Base-by-base conservation (phyloP, 495 filamentous ascomycete genomes). In the Daldinia decipiens region DNA sequence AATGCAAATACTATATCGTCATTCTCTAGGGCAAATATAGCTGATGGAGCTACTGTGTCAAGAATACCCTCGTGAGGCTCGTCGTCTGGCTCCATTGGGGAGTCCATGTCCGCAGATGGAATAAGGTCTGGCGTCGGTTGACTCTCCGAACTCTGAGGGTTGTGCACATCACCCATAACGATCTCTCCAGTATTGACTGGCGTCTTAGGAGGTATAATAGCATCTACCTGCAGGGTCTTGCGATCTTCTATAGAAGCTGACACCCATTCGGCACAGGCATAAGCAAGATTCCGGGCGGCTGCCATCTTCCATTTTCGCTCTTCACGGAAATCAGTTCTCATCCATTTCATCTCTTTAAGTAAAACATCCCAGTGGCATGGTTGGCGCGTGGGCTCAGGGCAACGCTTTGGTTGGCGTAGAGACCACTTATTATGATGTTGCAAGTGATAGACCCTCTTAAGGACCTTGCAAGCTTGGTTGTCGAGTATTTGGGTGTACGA, bases 281-380 rank as follows among this genome's bases (percentile, higher is more conserved):
- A 82, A 3, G 93, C 94, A 47, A 94, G 83, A 57, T 89, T 90
- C 58, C 87, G 88, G 2, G 94, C 93, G 43, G 90, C 86, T 54
- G 92, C 88, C 66, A 89, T 88, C 78, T 98, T 98, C 93, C 93
- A 97, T 77, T 96, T 97, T 29, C 92, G 82, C 78, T 99, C 95
- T 80, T 97, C 92, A 32, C 91, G 85, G 73, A 98, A 98, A 81
- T 99, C 95, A 2, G 93, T 97, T 39, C 93, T 87, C 89, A 99
- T 93, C 96, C 95, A 98, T 78, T 93, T 97, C 87, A 94, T 92
- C 79, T 99, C 93, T 68, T 93, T 86, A 8, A 98, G 80, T 43
- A 98, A 78, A 47, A 95, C 85, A 81, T 99, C 95, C 87, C 88
- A 90, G 76, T 98, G 94, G 5, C 88, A 87, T 2, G 86, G 82